Base-by-base conservation (phyloP, 2,329 filamentous ascomycete genomes). In the Beauveria sp. region DNA sequence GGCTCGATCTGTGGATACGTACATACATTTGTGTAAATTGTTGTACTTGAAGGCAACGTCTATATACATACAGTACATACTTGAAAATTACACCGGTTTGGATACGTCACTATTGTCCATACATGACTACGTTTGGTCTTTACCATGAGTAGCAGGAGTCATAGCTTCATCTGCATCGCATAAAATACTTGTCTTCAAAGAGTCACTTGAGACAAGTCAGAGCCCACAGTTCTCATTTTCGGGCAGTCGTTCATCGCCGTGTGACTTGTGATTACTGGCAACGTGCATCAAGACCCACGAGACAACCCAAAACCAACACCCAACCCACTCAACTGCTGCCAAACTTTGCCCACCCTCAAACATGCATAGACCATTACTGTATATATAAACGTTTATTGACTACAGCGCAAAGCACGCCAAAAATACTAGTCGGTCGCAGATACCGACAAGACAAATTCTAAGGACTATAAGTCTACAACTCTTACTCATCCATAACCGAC, bases 401-500 rank as follows among this genome's bases (percentile, higher is more conserved):
- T 61, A 61, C 59, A 55, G 59, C 43, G 50, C 60, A 56, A 18
- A 48, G 53, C 60, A 51, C 40, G 52, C 42, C 60, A 48, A 51
- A 62, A 18, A 57, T 62, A 62, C 52, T 54, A 51, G 22, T 54
- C 51, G 43, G 43, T n/a, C 46, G 52, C 49, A 40, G 45, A 45
- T 46, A 46, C 49, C 58, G 52, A 62, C 52, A 48, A 49, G 59
- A 53, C 34, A 62, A 58, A 58, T 65, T 74, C 69, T 73, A 73
- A 68, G 62, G 64, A 66, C 64, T 65, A 65, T 66, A 68, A 52
- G 60, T 64, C 55, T 66, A 66, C 62, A 61, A 60, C 46, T 53
- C 52, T 61, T 92, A 99, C 84, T 98, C 93, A 77, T 99, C 95
- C 74, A 91, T 86, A 64, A 99, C 93, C 45, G 92, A 88, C 55